These are phyloP conservation scores for Grosmannia huntii DNA, from an alignment of 2,329 filamentous ascomycete species.

Conservation along the genomic window DNA sequence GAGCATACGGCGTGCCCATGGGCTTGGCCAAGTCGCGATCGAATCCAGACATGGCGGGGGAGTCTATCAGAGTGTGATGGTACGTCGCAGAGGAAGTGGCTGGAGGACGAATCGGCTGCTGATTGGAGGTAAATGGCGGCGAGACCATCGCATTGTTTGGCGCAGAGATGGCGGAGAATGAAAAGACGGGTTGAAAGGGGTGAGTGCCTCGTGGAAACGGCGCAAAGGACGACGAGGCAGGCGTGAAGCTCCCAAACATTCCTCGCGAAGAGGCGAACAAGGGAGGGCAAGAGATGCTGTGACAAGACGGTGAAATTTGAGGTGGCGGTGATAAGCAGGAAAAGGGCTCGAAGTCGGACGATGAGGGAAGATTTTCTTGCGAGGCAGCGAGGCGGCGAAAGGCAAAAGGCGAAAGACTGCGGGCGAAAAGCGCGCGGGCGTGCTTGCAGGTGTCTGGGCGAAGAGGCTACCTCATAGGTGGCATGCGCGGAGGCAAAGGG, in stretches of 20 bases:
- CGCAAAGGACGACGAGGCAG: background rate
- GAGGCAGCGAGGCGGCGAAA: too few relatives aligned
- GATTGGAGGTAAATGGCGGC: conserved; percentile 27
- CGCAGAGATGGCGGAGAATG: conserved; percentile 14
- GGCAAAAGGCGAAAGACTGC: background rate
- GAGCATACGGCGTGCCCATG: conserved; percentile 19
- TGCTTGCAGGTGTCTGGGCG: too few relatives aligned
- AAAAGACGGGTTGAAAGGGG: background rate
- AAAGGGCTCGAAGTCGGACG: too few relatives aligned
- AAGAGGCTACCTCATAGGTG: background rate
- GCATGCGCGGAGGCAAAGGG: background rate
- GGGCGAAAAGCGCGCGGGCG: too few relatives aligned
- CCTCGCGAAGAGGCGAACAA: background rate
- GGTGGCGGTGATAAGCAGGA: too few relatives aligned
- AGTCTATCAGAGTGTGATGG: conserved; percentile 14
- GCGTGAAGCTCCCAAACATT: background rate
- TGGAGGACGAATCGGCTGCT: conserved; percentile 25
- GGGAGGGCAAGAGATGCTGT: too few relatives aligned
- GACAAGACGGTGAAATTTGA: background rate
- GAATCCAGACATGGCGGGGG: conserved; percentile 20
- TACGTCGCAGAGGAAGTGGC: conserved; percentile 21
- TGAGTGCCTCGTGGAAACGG: background rate
- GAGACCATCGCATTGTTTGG: conserved; percentile 30
- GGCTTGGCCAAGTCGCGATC: conserved; percentile 17
- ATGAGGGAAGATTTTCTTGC: too few relatives aligned